phyloP scores from a whole-genome alignment of 441 rosid genomes.

The Aleurites moluccanus region DNA sequence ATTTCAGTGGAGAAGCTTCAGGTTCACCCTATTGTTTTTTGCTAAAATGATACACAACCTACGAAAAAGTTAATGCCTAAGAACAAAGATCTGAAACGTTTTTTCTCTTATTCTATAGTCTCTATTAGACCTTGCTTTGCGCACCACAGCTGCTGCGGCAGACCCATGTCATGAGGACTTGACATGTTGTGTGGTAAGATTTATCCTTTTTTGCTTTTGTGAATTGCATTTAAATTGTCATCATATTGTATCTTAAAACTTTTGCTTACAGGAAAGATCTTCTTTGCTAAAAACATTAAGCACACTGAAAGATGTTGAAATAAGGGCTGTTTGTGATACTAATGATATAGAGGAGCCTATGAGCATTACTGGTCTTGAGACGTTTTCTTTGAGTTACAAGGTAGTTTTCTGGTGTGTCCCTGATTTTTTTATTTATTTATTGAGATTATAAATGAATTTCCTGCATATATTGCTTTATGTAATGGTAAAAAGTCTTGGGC shows the following conservation, averaged over 20 bases:
- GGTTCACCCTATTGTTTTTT: conserved; percentile 41
- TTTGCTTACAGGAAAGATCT: conserved; percentile 69
- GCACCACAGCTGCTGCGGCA: conserved; percentile 96
- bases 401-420: conserved; percentile 35
- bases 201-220: conserved; percentile 15
- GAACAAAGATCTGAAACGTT: conserved; percentile 23
- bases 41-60: conserved; percentile 2
- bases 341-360: conserved; percentile 62
- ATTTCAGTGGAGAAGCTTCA: conserved; percentile 90
- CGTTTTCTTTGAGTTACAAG: conserved; percentile 96
- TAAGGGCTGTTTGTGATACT: conserved; percentile 39
- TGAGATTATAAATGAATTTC: not conserved
- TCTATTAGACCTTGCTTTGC: conserved; percentile 94
- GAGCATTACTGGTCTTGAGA: conserved; percentile 91
- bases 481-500: not conserved
- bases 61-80: not conserved
- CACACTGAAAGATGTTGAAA: conserved; percentile 53
- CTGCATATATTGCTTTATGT: not conserved
- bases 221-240: conserved; percentile 5
- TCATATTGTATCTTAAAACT: conserved; percentile 23
- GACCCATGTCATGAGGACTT: conserved; percentile 97
- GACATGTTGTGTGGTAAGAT: conserved; percentile 87
- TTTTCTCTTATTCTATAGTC: conserved; percentile 49
- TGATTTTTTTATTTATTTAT: not conserved
- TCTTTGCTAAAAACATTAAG: conserved; percentile 79